These are phyloP conservation scores for Colletotrichum agaves DNA, from an alignment of 2,329 filamentous ascomycete species.

Conservation along the genomic window DNA sequence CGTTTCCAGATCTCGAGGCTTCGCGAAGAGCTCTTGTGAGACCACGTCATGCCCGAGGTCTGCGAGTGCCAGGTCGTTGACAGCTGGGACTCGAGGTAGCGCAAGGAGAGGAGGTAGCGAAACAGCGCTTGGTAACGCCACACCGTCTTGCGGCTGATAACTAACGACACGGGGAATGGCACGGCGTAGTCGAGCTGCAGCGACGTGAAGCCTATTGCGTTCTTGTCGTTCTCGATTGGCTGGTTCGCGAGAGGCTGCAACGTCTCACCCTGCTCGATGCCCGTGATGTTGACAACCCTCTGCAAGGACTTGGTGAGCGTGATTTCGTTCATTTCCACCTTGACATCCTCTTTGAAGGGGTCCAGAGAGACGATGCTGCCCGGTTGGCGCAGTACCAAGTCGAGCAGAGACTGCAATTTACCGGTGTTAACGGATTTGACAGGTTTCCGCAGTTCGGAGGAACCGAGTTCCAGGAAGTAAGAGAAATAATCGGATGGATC, in stretches of 20 bases:
- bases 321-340: constrained; percentile 96
- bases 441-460: constrained; percentile 89
- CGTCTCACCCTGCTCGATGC: constrained; percentile 89
- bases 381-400: constrained; percentile 94
- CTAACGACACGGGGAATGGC: constrained; percentile 93
- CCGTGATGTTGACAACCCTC: constrained; percentile 95
- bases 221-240: constrained; percentile 81
- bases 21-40: constrained; percentile 77
- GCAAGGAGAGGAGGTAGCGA: constrained; percentile 89
- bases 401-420: constrained; percentile 95
- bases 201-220: constrained; percentile 90
- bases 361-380: constrained; percentile 94
- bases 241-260: constrained; percentile 78
- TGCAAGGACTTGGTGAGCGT: constrained; percentile 94
- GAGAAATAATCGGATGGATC: constrained; percentile 98
- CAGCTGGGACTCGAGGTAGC: constrained; percentile 88
- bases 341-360: constrained; percentile 98
- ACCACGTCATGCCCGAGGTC: constrained; percentile 83
- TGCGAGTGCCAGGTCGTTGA: constrained; percentile 92
- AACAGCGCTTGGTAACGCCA: constrained; percentile 97
- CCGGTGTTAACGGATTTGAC: constrained; percentile 89
- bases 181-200: constrained; percentile 94
- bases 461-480: constrained; percentile 92
- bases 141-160: constrained; percentile 96
- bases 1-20: constrained; percentile 92